phyloP scores from a whole-genome alignment of 495 filamentous ascomycete species.

The Aspergillus avenaceus region DNA sequence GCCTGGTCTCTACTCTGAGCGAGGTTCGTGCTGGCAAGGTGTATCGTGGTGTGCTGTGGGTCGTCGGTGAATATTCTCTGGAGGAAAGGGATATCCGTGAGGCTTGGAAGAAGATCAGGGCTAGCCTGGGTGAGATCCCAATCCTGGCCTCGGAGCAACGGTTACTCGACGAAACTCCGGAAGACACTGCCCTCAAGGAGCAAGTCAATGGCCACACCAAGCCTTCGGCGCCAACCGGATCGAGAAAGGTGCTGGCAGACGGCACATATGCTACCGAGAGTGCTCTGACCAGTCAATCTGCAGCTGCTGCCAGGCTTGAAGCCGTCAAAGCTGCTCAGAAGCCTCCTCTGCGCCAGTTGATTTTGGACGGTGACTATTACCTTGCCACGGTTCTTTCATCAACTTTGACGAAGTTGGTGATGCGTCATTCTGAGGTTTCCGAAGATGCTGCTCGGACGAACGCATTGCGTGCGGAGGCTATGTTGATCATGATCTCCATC shows the following conservation, averaged over 20 bases:
- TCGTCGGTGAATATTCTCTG: slow-evolving; percentile 93
- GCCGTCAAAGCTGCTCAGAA: slow-evolving; percentile 97
- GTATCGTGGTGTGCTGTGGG: slow-evolving; percentile 94
- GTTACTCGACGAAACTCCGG: slow-evolving; percentile 73
- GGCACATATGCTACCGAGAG: slow-evolving; percentile 97
- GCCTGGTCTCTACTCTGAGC: slow-evolving; percentile 83
- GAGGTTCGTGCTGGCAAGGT: slow-evolving; percentile 97
- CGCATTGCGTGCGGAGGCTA: slow-evolving; percentile 91
- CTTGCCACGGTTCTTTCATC: slow-evolving; percentile 91
- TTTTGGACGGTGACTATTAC: slow-evolving; percentile 96
- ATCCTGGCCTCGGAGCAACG: slow-evolving; percentile 95
- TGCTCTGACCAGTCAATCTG: slow-evolving; percentile 87
- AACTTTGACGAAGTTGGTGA: slow-evolving; percentile 94
- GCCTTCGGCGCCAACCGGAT: slow-evolving; percentile 70
- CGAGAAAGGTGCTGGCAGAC: slow-evolving; percentile 88
- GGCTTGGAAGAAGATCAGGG: slow-evolving; percentile 93
- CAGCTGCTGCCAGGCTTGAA: slow-evolving; percentile 85
- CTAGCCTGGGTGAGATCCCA: slow-evolving; percentile 94
- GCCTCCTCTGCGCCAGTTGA: slow-evolving; percentile 89
- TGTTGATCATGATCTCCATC: slow-evolving; percentile 99
- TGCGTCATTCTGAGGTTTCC: slow-evolving; percentile 95
- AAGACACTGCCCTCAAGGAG: slow-evolving; percentile 63
- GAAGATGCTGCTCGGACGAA: slow-evolving; percentile 84
- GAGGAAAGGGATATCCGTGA: slow-evolving; percentile 92
- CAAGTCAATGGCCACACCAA: slow-evolving; percentile 81